Conservation (phyloP, 2,329 filamentous ascomycete species). For the Acrodontium crateriforme region DNA sequence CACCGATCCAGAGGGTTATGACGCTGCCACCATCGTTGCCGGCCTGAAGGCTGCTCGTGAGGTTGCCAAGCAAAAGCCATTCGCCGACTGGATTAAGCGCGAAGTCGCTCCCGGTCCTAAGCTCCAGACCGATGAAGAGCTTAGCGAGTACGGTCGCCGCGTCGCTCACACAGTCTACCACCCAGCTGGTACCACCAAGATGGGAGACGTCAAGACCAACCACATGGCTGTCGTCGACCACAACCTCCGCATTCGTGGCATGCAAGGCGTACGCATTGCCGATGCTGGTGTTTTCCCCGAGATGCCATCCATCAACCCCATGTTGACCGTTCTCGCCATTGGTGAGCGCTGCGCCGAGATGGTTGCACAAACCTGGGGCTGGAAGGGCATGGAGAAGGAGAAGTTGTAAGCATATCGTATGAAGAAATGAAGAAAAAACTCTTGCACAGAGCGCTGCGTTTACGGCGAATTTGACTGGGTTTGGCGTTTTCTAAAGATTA, state of each 20-base stretch:
- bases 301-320: conserved; percentile 77
- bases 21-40: conserved; percentile 65
- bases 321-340: conserved; percentile 75
- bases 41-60: conserved; percentile 66
- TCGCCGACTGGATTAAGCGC: conserved; percentile 69
- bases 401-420: too few species aligned
- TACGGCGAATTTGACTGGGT: too few species aligned
- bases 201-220: conserved; percentile 61
- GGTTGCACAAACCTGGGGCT: conserved; percentile 59
- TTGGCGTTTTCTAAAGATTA: too few species aligned
- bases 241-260: conserved; percentile 55
- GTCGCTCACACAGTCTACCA: conserved; percentile 85
- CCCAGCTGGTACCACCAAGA: conserved; percentile 78
- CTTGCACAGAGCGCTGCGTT: too few species aligned
- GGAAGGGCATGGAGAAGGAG: conserved; percentile 43
- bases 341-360: conserved; percentile 77
- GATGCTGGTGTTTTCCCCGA: conserved; percentile 82
- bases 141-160: conserved; percentile 67
- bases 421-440: too few species aligned
- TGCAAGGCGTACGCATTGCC: conserved; percentile 63
- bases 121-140: conserved; percentile 62
- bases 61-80: conserved; percentile 60
- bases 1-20: conserved; percentile 73
- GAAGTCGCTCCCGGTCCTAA: conserved; percentile 67
- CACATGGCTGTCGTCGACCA: conserved; percentile 67